Conservation (phyloP, 306 rosid species). For the Cercis canadensis region DNA sequence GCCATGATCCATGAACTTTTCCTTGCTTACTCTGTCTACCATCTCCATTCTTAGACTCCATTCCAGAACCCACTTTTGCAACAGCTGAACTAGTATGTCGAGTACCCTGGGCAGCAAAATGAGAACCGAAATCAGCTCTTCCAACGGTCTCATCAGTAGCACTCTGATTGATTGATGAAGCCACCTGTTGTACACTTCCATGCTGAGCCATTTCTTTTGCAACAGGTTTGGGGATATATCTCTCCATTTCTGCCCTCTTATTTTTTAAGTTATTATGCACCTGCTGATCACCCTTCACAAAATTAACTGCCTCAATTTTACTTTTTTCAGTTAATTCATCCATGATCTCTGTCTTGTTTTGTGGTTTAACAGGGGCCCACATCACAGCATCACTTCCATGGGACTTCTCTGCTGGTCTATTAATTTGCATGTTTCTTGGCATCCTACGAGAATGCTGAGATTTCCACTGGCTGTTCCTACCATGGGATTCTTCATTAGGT, state of each 20-base stretch:
- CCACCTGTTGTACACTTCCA: conserved; percentile 58
- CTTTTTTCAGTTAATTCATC: conserved; percentile 61
- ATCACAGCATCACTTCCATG: conserved; percentile 70
- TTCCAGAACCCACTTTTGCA: conserved; percentile 53
- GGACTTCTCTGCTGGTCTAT: conserved; percentile 63
- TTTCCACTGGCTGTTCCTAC: conserved; percentile 76
- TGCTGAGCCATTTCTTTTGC: conserved; percentile 97
- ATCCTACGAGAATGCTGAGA: conserved; percentile 70
- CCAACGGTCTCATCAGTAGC: conserved; percentile 46
- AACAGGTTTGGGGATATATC: conserved; percentile 92
- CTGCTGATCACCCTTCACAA: conserved; percentile 64
- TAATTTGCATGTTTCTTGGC: conserved; percentile 68
- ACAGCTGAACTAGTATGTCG: conserved; percentile 44
- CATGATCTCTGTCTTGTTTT: conserved; percentile 58
- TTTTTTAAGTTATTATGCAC: conserved; percentile 64
- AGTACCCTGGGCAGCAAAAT: conserved; percentile 41
- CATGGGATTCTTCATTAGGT: conserved; percentile 64
- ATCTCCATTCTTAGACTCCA: conserved; percentile 64
- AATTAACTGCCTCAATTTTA: conserved; percentile 54
- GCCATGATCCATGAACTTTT: conserved; percentile 72
- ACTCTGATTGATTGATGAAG: conserved; percentile 52
- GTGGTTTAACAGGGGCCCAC: conserved; percentile 95
- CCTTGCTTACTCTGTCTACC: conserved; percentile 71
- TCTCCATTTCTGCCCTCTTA: conserved; percentile 96
- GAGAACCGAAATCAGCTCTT: conserved; percentile 53